Base-by-base conservation (phyloP, 345 rosid genomes). In the Boechera divaricarpa region DNA sequence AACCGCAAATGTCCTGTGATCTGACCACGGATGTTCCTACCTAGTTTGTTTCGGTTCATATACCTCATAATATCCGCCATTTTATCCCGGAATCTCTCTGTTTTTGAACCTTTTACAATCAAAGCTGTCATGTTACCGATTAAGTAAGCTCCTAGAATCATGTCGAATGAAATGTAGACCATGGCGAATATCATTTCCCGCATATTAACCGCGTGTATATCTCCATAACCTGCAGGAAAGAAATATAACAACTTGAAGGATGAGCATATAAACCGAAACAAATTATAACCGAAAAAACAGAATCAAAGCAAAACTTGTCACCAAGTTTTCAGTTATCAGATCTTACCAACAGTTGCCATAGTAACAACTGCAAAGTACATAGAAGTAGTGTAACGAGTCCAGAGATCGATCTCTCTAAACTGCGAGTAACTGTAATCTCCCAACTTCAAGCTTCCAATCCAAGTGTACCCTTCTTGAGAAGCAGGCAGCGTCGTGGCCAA, bases 71-170 rank as follows among this genome's bases (percentile, higher is more conserved):
- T 78, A 36, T 88, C 94, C 3, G 91, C 54, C 97, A 91, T 85
- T 69, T 83, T 91, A 70, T 94, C 97, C 68, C 97, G 65, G 53
- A 88, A 88, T 67, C 79, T 83, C 80, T 90, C 98, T 31, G 97
- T 90, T 82, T 81, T 94, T 5, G 98, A 94, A 65, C 97, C 98
- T 83, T 88, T 91, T 7, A 91, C 97, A 18, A 91, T 90, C 82
- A 93, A 77, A 38, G 98, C 98, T 12, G 97, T 84, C 92, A 93
- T 91, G 84, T 93, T 93, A 75, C 98, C 98, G 7, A 91, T 86
- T 74, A 93, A 74, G 85, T 93, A 93, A 48, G 97, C 97, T 6
- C 96, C 91, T 26, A 93, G 87, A 83, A 93, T 87, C 97, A 91
- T 93, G 53, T 93, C 97, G 13, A 91, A 90, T 5, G 96, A 93